Conservation (phyloP, 1,139 yeast genomes). For the Yamadazyma membranifaciens region DNA sequence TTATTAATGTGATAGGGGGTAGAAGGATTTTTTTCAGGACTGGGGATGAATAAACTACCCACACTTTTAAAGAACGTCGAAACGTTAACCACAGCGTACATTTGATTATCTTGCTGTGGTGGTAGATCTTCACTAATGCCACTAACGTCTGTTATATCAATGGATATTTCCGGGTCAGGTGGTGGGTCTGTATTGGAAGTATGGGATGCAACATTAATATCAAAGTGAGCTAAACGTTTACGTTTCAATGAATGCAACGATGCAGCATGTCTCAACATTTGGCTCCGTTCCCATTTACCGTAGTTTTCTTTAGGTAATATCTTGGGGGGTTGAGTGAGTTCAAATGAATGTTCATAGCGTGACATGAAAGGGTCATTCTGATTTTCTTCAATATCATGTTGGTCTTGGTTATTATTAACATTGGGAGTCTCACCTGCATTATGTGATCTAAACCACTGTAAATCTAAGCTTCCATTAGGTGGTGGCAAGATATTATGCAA, state of each 20-base stretch:
- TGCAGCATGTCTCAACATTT: conserved; percentile 20
- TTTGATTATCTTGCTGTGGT: background rate
- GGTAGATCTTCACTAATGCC: background rate
- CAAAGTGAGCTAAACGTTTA: conserved; percentile 3
- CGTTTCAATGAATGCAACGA: conserved; percentile 11
- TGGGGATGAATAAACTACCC: conserved; percentile 8
- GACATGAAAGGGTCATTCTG: conserved; percentile 1
- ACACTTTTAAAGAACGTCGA: conserved; percentile 12
- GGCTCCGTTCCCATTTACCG: conserved; percentile 24
- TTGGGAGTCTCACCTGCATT: too few relatives aligned
- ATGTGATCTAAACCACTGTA: too few relatives aligned
- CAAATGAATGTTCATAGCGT: conserved; percentile 15
- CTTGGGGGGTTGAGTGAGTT: conserved; percentile 11
- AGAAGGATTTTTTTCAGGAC: background rate
- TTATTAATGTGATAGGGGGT: background rate
- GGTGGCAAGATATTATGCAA: too few relatives aligned
- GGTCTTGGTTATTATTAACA: background rate
- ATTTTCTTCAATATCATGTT: background rate
- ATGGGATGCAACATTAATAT: background rate
- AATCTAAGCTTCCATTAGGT: too few relatives aligned
- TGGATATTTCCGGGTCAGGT: background rate
- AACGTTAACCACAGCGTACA: conserved; percentile 6
- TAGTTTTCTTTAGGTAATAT: background rate
- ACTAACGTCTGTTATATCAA: background rate
- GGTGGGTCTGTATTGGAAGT: background rate